Evolutionary conservation across 352 stramenopile species (phyloP), one percentile per base, ranked within the genome.

Genomic region (Phytophthora kernoviae): DNA sequence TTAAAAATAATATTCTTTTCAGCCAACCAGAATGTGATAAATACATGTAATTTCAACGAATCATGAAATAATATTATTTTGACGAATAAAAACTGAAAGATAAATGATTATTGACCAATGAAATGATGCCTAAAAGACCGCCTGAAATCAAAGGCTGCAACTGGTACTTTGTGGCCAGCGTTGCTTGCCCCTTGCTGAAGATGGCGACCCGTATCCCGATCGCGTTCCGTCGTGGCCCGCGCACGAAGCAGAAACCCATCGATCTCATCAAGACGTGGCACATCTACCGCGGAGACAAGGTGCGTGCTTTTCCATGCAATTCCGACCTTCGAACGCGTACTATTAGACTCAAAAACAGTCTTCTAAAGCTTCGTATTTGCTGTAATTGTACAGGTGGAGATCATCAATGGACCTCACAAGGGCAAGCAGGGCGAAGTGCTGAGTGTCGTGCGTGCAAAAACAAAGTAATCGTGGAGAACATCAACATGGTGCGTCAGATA

Each of bases 261-360:
- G 76, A 92, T 24, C 55, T 84, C n/a, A 79, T 94, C 57, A 84
- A 85, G 49, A 93, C 58, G 18, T 93, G 83, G 85, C 82, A 94
- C 65, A 88, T 94, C 40, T 77, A 74, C 50, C 83, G 85, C 41
- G 85, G 85, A 43, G 85, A 94, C 58, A 65, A 88, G 58, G 85
- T 88, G 64, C 70, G 77, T 58, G 32, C 14, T 17, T 6, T 12
- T 46, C 4, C n/a, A 15, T 21, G 36, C 1, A 17, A 22, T 24
- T 54, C 11, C 9, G 30, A 42, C 7, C 12, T 5, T 43, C 3
- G 17, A 58, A 51, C 17, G 22, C 46, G 14, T 39, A 6, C 7
- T 49, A 48, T 33, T 55, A 8, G 20, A 32, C 1, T 0, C 33
- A 52, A 18, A 52, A 61, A 50, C 37, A 9, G 32, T 12, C 24